A percentile compares a stretch with the other conserved stretches of the same genome.
phyloP scores from a whole-genome alignment of 805 yeast species.

The Candida koratica region DNA sequence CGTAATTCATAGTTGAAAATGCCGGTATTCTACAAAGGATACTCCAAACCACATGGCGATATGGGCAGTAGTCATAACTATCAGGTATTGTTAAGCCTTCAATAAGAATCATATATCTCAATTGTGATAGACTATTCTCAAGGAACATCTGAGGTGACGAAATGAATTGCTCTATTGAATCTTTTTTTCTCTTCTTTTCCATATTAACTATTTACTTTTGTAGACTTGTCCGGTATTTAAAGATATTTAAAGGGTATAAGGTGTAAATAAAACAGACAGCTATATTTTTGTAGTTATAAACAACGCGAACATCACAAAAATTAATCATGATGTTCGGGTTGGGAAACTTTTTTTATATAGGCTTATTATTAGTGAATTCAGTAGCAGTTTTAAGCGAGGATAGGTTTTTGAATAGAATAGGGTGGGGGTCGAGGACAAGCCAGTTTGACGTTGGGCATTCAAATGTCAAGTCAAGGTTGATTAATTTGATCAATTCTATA shows the following conservation, averaged over 20 bases:
- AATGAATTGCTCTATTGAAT: slow-evolving; percentile 36
- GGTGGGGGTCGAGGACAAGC: slow-evolving; percentile 29
- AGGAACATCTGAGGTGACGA: slow-evolving; percentile 33
- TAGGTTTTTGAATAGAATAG: slow-evolving; percentile 63
- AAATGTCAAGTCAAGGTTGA: slow-evolving; percentile 49
- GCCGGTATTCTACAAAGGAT: slow-evolving; percentile 64
- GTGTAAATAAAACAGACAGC: too few species aligned
- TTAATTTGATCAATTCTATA: slow-evolving; percentile 66
- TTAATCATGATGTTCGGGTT: slow-evolving; percentile 49
- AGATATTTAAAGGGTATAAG: too few species aligned
- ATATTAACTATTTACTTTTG: not conserved
- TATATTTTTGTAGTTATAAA: too few species aligned
- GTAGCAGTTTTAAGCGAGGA: slow-evolving; percentile 79
- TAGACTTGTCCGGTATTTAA: too few species aligned
- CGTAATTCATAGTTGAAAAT: slow-evolving; percentile 51
- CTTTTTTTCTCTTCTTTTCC: slow-evolving; percentile 25
- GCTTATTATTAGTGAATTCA: slow-evolving; percentile 62
- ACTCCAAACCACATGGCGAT: slow-evolving; percentile 77
- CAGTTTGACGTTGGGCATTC: slow-evolving; percentile 26
- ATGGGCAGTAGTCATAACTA: slow-evolving; percentile 55
- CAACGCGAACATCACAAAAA: slow-evolving; percentile 6
- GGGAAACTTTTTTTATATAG: slow-evolving; percentile 54
- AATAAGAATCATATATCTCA: slow-evolving; percentile 36
- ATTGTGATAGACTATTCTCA: slow-evolving; percentile 32
- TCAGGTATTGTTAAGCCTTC: slow-evolving; percentile 40